These are phyloP conservation scores for Tylopilus plumbeoviolaceoides DNA, from an alignment of 768 basidiomycete species.

Conservation along the genomic window DNA sequence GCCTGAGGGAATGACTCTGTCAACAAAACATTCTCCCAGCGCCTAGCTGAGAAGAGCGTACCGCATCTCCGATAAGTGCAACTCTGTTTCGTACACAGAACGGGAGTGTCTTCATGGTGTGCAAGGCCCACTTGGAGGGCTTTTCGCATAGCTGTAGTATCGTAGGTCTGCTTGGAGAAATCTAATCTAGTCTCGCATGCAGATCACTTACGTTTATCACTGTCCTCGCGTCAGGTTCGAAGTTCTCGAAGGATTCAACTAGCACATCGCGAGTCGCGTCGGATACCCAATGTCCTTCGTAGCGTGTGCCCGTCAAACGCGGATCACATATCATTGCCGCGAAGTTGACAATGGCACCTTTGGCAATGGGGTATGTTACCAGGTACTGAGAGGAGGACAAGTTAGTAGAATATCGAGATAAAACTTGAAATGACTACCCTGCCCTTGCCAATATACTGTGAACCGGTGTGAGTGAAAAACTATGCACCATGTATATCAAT, in stretches of 20 bases:
- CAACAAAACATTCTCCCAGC: background rate
- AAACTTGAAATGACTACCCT: background rate
- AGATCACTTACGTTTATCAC: conserved; percentile 25
- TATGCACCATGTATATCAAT: background rate
- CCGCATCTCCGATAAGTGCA: conserved; percentile 49
- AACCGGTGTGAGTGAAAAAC: conserved; percentile 5
- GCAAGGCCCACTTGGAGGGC: conserved; percentile 42
- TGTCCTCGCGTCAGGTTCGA: conserved; percentile 34
- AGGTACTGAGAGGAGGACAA: conserved; percentile 29
- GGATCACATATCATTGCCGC: conserved; percentile 30
- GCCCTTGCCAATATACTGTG: conserved; percentile 14
- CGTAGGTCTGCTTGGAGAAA: background rate
- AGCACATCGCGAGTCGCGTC: conserved; percentile 25
- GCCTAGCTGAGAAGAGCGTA: conserved; percentile 15
- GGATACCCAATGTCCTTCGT: conserved; percentile 28
- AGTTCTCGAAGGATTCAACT: conserved; percentile 24
- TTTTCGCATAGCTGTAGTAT: conserved; percentile 30
- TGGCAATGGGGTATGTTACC: conserved; percentile 37
- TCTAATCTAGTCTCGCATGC: background rate
- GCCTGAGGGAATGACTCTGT: background rate
- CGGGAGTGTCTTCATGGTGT: conserved; percentile 38
- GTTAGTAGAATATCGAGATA: background rate
- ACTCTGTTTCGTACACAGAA: conserved; percentile 39
- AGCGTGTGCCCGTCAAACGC: conserved; percentile 24
- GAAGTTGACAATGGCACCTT: conserved; percentile 34